Evolutionary conservation across 345 rosid genomes (phyloP), one percentile per base, ranked within the genome.

Genomic region (Limnanthes douglasii): DNA sequence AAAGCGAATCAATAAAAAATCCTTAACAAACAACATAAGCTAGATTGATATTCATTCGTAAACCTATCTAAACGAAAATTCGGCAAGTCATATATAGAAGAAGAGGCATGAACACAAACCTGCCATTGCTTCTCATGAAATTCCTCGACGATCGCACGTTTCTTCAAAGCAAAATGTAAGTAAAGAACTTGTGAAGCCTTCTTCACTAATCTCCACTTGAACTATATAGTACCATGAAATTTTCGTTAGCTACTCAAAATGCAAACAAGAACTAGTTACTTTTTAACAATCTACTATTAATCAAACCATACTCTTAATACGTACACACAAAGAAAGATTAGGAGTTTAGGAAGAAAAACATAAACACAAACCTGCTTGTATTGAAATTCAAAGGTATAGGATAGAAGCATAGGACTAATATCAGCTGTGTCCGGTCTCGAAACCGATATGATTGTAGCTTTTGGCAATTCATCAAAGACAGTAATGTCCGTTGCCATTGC

Each of bases 161-260:
- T 88, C 77, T 76, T 76, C 53, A 88, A 61, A 36, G 90, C 78
- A 10, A 83, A 83, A 55, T 88, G 97, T 37, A 83, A 39, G 52
- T 61, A 73, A 0, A 88, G 66, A 55, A 83, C 81, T 68, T 88
- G 95, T n/a, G 97, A 83, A 42, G 97, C 93, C 59, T 83, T 88
- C 74, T 83, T 88, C 62, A 46, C 24, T 32, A 88, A 33, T n/a
- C 43, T 39, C 97, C 97, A 88, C 31, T 76, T 76, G 52, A 88
- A 83, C 95, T 88, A 76, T n/a, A n/a, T n/a, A n/a, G n/a, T 38
- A 11, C n/a, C 27, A 43, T 34, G 30, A 26, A 26, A 26, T 8
- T 12, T 12, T 12, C 6, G 2, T 2, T 8, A 2, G 11, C 30
- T 2, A 26, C n/a, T n/a, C n/a, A n/a, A n/a, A n/a, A n/a, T n/a